These are phyloP conservation scores for Pythium aquatile DNA, from an alignment of 352 stramenopile genomes.

Conservation along the genomic window DNA sequence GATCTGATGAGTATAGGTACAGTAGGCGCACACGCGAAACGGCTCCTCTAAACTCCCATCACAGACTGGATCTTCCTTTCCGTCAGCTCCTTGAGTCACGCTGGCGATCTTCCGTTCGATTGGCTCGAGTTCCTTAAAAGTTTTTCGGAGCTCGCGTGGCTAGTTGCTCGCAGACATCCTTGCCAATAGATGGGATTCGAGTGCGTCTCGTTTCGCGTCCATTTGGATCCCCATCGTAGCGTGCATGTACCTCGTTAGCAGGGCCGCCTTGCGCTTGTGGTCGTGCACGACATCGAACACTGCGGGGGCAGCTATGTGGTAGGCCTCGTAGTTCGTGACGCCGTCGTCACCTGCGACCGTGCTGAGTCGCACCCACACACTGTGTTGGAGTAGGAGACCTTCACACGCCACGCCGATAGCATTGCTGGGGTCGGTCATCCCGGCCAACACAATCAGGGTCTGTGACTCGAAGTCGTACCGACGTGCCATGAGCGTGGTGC, in stretches of 20 bases:
- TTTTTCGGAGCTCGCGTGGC: too few relatives aligned
- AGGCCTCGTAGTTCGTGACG: background rate
- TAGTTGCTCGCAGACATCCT: too few relatives aligned
- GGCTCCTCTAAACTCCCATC: too few relatives aligned
- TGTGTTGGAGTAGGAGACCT: slow-evolving; percentile 17
- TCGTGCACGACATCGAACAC: slow-evolving; percentile 1
- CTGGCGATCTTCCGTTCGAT: too few relatives aligned
- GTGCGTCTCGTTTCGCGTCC: slow-evolving; percentile 5
- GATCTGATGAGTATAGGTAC: too few relatives aligned
- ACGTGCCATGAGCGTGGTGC: slow-evolving; percentile 8
- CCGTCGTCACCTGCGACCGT: background rate
- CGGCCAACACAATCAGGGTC: slow-evolving; percentile 10
- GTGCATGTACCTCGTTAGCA: slow-evolving; percentile 21
- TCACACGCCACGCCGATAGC: background rate
- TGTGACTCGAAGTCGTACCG: background rate
- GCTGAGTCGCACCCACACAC: slow-evolving; percentile 7
- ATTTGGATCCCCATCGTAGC: slow-evolving; percentile 16
- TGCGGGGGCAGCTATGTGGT: slow-evolving; percentile 9
- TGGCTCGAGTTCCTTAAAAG: too few relatives aligned
- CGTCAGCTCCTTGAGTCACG: too few relatives aligned
- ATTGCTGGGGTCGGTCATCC: slow-evolving; percentile 7
- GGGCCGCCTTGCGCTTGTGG: slow-evolving; percentile 14
- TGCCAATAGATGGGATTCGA: background rate
- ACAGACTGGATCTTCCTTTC: too few relatives aligned
- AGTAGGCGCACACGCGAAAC: too few relatives aligned